These are phyloP conservation scores for Ganoderma sp. DNA, from an alignment of 1,284 basidiomycete species.

Conservation along the genomic window DNA sequence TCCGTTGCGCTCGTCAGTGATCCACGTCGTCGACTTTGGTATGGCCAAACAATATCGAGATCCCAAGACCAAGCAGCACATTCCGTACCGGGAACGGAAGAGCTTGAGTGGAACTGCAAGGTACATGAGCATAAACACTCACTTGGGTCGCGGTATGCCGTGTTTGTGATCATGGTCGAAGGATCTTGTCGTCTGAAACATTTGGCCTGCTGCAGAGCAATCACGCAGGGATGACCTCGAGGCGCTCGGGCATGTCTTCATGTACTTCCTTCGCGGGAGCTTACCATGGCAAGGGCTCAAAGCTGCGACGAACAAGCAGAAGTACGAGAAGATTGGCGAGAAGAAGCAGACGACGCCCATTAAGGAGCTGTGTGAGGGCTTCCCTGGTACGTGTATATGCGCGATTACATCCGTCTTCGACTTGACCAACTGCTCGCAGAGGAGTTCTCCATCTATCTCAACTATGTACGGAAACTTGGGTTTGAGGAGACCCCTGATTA, in stretches of 20 bases:
- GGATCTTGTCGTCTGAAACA: slow-evolving; percentile 8
- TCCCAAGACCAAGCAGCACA: slow-evolving; percentile 96
- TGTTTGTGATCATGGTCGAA: background rate
- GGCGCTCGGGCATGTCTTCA: slow-evolving; percentile 95
- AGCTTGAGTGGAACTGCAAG: slow-evolving; percentile 89
- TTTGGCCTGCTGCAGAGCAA: slow-evolving; percentile 67
- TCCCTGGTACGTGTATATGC: slow-evolving; percentile 69
- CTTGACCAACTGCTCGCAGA: slow-evolving; percentile 50
- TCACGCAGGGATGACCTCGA: slow-evolving; percentile 94
- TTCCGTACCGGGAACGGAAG: slow-evolving; percentile 95
- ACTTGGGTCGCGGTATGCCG: slow-evolving; percentile 83
- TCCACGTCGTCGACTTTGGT: slow-evolving; percentile 88
- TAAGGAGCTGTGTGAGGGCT: slow-evolving; percentile 92
- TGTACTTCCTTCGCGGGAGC: slow-evolving; percentile 95
- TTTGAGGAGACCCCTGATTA: slow-evolving; percentile 97
- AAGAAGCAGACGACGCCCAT: slow-evolving; percentile 98
- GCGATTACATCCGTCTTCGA: slow-evolving; percentile 5
- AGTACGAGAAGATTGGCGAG: slow-evolving; percentile 99
- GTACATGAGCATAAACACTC: slow-evolving; percentile 98
- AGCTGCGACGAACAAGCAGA: slow-evolving; percentile 97
- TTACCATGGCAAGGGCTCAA: slow-evolving; percentile 97
- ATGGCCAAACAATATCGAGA: slow-evolving; percentile 99
- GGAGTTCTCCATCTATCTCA: slow-evolving; percentile 88
- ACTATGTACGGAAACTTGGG: slow-evolving; percentile 87
- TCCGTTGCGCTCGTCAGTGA: slow-evolving; percentile 38